Evolutionary conservation across 1,284 basidiomycete genomes (phyloP).

Genomic region (Papiliotrema laurentii): DNA sequence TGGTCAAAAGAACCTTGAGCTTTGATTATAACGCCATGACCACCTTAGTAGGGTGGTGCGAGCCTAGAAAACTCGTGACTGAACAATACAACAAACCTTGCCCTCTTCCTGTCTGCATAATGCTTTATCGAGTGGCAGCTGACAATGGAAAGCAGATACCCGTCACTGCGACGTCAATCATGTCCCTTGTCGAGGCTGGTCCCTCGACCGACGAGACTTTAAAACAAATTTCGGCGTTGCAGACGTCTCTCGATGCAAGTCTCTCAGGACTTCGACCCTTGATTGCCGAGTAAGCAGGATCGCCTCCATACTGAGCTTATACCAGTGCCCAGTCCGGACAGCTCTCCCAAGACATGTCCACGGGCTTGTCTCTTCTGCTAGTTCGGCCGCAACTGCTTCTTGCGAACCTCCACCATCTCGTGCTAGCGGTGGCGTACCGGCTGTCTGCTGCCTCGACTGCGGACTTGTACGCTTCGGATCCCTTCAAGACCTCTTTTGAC

Average conservation of each 20-base stretch:
- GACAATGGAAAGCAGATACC: not conserved
- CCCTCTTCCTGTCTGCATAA: not conserved
- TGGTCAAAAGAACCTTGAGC: constrained; percentile 16
- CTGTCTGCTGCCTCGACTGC: constrained; percentile 12
- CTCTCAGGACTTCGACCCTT: constrained; percentile 32
- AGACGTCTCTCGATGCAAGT: constrained; percentile 41
- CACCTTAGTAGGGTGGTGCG: constrained; percentile 47
- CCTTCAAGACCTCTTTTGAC: constrained; percentile 15
- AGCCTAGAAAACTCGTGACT: constrained; percentile 53
- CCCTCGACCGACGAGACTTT: constrained; percentile 16
- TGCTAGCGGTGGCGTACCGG: constrained; percentile 64
- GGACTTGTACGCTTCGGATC: constrained; percentile 13
- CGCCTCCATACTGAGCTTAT: too few relatives aligned
- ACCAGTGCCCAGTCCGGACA: too few relatives aligned
- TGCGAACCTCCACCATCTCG: constrained; percentile 81
- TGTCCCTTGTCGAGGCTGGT: not conserved
- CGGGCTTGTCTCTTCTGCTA: constrained; percentile 86
- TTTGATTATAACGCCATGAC: constrained; percentile 43
- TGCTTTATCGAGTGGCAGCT: not conserved
- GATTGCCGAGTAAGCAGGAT: too few relatives aligned
- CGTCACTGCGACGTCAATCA: constrained; percentile 11
- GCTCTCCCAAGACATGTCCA: constrained; percentile 59
- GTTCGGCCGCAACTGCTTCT: constrained; percentile 82
- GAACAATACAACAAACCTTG: constrained; percentile 16
- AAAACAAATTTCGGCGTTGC: constrained; percentile 35